Conservation (phyloP, 2,329 filamentous ascomycete species). For the Paracamarosporium sp. region DNA sequence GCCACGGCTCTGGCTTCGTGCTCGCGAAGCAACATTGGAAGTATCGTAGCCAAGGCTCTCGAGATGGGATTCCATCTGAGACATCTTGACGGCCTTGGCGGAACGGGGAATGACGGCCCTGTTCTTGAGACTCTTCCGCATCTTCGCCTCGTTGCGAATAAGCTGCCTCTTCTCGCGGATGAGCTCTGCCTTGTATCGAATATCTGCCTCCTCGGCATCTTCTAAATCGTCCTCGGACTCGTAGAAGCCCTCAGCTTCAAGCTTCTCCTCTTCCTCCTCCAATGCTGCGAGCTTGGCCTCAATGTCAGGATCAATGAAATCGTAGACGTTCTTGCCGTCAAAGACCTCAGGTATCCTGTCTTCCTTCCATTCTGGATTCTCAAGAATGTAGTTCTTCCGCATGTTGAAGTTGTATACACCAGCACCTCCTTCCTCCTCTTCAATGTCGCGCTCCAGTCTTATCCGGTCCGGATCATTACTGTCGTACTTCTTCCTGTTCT, state of each 20-base stretch:
- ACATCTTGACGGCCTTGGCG: conserved; percentile 79
- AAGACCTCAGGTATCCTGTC: conserved; percentile 94
- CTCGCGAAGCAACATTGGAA: conserved; percentile 74
- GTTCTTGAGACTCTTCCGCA: conserved; percentile 98
- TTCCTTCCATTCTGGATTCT: conserved; percentile 91
- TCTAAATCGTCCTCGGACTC: conserved; percentile 76
- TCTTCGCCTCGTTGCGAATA: conserved; percentile 91
- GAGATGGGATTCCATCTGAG: conserved; percentile 85
- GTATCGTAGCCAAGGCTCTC: conserved; percentile 87
- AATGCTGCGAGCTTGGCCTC: conserved; percentile 89
- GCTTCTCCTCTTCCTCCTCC: conserved; percentile 92
- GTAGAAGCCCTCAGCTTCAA: conserved; percentile 93
- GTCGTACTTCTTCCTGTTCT: conserved; percentile 85
- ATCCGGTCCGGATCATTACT: conserved; percentile 85
- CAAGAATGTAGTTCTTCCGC: conserved; percentile 84
- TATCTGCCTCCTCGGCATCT: conserved; percentile 86
- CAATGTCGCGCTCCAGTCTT: conserved; percentile 82
- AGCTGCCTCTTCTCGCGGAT: conserved; percentile 94
- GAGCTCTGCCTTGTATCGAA: conserved; percentile 88
- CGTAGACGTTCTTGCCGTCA: conserved; percentile 96
- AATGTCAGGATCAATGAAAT: conserved; percentile 97
- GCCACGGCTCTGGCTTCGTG: conserved; percentile 74
- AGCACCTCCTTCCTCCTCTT: conserved; percentile 90
- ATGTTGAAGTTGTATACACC: conserved; percentile 97
- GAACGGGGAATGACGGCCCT: conserved; percentile 89